Percentiles rank a stretch among this genome's conserved stretches.
phyloP scores from a whole-genome alignment of 768 basidiomycete species.

The Daedaleopsis nitida region DNA sequence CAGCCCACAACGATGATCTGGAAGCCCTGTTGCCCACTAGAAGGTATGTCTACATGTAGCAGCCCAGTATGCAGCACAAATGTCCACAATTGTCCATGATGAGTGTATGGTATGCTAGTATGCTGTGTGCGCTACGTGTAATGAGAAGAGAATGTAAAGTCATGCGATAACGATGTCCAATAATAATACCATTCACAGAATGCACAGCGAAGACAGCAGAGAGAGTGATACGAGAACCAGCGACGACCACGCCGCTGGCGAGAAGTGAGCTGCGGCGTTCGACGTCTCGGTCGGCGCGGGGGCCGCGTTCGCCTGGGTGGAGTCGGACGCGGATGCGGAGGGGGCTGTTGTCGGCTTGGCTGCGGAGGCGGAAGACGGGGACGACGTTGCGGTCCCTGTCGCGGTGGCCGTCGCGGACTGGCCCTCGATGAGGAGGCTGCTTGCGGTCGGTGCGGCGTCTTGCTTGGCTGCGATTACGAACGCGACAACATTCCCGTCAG shows the following conservation, averaged over 20 bases:
- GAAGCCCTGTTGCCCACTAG: conserved; percentile 1
- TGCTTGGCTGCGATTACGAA: conserved; percentile 1
- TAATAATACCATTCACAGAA: conserved; percentile 13
- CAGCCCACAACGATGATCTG: background rate
- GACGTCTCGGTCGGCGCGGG: background rate
- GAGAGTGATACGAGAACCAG: conserved; percentile 9
- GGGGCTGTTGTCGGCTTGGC: background rate
- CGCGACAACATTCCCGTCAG: background rate
- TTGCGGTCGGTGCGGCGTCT: conserved; percentile 13
- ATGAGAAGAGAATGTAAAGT: background rate
- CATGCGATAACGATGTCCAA: background rate
- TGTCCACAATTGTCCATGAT: background rate
- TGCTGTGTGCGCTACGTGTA: background rate
- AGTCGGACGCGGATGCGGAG: background rate
- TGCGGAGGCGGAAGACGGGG: background rate
- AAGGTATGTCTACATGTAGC: background rate
- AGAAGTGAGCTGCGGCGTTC: conserved; percentile 3
- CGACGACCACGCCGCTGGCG: background rate
- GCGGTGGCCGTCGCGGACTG: background rate
- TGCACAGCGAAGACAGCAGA: conserved; percentile 10
- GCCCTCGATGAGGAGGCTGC: conserved; percentile 11
- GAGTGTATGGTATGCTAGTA: background rate
- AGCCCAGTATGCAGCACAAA: background rate
- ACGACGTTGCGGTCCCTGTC: background rate
- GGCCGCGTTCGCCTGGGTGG: background rate